These are phyloP conservation scores for Bipolaris bicolor DNA, from an alignment of 2,329 filamentous ascomycete genomes.

Conservation along the genomic window DNA sequence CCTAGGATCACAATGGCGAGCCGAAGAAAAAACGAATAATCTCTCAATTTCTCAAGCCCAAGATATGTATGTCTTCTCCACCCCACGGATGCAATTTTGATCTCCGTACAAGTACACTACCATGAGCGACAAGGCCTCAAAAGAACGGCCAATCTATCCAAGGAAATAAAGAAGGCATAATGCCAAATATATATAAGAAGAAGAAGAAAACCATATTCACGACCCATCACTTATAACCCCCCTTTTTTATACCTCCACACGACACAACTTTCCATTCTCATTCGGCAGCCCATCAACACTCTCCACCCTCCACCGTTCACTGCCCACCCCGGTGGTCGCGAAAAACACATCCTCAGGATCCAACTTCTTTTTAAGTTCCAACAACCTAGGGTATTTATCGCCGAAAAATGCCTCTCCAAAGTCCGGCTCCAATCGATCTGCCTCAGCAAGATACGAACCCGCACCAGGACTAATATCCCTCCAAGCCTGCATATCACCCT, in stretches of 20 bases:
- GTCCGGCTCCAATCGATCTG: constrained; percentile 41
- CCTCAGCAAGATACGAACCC: constrained; percentile 40
- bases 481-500: constrained; percentile 39
- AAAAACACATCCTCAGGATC: constrained; percentile 47
- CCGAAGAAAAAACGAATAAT: too few relatives aligned
- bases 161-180: background rate
- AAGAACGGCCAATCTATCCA: too few relatives aligned
- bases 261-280: constrained; percentile 46
- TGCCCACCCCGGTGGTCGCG: constrained; percentile 41
- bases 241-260: constrained; percentile 18
- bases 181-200: background rate
- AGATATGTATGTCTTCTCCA: too few relatives aligned
- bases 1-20: background rate
- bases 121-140: too few relatives aligned
- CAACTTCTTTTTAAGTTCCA: constrained; percentile 40
- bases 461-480: constrained; percentile 41
- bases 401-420: constrained; percentile 45
- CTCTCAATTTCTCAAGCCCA: too few relatives aligned
- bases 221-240: background rate
- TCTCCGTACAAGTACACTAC: too few relatives aligned
- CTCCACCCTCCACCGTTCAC: constrained; percentile 44
- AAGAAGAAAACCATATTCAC: background rate
- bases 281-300: constrained; percentile 44
- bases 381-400: constrained; percentile 38
- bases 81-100: too few relatives aligned